A percentile compares a stretch with the other conserved stretches of the same genome.
Evolutionary conservation across 2,329 filamentous ascomycete genomes (phyloP).

Genomic region (Colletotrichum spinosum): DNA sequence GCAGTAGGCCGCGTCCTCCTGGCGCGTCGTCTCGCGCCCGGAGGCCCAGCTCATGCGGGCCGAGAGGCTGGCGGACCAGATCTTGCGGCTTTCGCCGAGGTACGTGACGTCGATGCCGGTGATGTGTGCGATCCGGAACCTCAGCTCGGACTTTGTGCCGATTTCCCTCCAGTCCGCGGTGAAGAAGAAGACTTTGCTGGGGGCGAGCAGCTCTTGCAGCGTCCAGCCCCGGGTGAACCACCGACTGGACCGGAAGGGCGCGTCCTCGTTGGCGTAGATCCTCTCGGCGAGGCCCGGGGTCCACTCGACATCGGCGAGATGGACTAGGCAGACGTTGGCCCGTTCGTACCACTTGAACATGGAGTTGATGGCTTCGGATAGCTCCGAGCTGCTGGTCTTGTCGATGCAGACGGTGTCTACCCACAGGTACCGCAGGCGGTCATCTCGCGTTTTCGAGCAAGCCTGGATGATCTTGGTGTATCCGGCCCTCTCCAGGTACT

Average conservation of each 20-base stretch:
- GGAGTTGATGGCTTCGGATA: slow-evolving; percentile 41
- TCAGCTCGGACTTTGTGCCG: slow-evolving; percentile 41
- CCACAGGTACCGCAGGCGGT: slow-evolving; percentile 42
- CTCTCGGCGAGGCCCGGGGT: background rate
- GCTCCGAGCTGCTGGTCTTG: slow-evolving; percentile 46
- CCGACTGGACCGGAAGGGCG: slow-evolving; percentile 25
- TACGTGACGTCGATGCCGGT: slow-evolving; percentile 30
- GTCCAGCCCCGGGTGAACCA: slow-evolving; percentile 65
- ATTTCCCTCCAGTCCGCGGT: slow-evolving; percentile 42
- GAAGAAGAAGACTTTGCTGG: slow-evolving; percentile 45
- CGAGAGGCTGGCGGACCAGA: slow-evolving; percentile 39
- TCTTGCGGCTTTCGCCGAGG: slow-evolving; percentile 13
- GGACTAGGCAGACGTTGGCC: slow-evolving; percentile 43
- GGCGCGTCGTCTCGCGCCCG: slow-evolving; percentile 38
- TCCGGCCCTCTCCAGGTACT: slow-evolving; percentile 16
- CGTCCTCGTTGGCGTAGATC: slow-evolving; percentile 7
- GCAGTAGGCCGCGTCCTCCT: slow-evolving; percentile 44
- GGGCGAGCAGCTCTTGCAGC: slow-evolving; percentile 73
- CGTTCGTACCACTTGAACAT: slow-evolving; percentile 49
- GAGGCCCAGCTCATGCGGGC: slow-evolving; percentile 45
- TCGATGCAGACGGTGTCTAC: slow-evolving; percentile 49
- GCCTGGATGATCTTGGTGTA: slow-evolving; percentile 28
- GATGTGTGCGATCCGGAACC: slow-evolving; percentile 16
- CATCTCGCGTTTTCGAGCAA: slow-evolving; percentile 20
- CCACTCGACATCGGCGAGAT: slow-evolving; percentile 34